A percentile compares a stretch with the other conserved stretches of the same genome.
Evolutionary conservation across 495 filamentous ascomycete genomes (phyloP).

Genomic region (Tirmania nivea): DNA sequence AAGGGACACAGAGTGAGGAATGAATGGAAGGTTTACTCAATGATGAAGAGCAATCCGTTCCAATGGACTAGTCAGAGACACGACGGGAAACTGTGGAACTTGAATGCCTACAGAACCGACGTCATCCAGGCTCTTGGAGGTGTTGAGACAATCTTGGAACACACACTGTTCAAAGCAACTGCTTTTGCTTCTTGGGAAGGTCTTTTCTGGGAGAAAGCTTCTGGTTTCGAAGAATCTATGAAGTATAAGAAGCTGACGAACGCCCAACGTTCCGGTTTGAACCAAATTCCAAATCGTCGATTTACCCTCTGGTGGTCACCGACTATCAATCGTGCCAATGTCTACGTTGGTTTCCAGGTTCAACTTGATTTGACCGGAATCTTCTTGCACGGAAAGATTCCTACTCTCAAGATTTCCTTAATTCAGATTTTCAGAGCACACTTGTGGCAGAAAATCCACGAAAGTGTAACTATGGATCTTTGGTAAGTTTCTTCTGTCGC

Average conservation of each 20-base stretch:
- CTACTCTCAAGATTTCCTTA: constrained; percentile 90
- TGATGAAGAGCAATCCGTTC: constrained; percentile 99
- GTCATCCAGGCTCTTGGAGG: constrained; percentile 96
- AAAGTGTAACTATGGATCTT: constrained; percentile 89
- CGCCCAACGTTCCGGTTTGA: constrained; percentile 91
- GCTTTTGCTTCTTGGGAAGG: constrained; percentile 98
- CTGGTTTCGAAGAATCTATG: constrained; percentile 67
- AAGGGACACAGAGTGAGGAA: constrained; percentile 92
- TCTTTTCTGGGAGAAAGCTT: constrained; percentile 90
- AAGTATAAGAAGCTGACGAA: constrained; percentile 99
- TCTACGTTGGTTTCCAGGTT: constrained; percentile 94
- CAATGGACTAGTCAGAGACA: constrained; percentile 99
- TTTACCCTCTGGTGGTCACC: constrained; percentile 98
- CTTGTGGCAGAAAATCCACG: constrained; percentile 99
- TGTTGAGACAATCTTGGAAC: constrained; percentile 98
- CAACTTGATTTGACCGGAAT: constrained; percentile 97
- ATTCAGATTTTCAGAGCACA: constrained; percentile 99
- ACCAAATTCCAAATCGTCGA: constrained; percentile 97
- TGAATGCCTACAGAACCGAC: constrained; percentile 95
- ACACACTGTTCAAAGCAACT: constrained; percentile 95
- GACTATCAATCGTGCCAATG: constrained; percentile 56
- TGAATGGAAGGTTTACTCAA: constrained; percentile 95
- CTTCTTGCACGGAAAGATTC: constrained; percentile 98
- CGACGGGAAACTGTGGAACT: constrained; percentile 95
- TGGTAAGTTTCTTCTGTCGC: not conserved